Conservation (phyloP, 1,139 yeast genomes). For the Candida gigantensis region DNA sequence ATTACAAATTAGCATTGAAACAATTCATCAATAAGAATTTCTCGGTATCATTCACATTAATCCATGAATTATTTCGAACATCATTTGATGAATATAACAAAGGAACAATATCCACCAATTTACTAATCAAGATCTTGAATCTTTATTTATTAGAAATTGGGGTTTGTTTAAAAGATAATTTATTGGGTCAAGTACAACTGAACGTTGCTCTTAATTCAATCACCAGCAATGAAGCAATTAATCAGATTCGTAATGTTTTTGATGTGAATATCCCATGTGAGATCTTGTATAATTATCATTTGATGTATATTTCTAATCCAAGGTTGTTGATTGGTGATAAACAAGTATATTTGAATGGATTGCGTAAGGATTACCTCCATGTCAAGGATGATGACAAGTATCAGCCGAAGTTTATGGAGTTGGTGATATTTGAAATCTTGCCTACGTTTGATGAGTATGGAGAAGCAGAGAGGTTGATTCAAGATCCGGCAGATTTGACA, state of each 20-base stretch:
- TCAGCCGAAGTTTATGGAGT: constrained; percentile 28
- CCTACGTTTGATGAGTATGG: constrained; percentile 30
- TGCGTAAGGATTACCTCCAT: constrained; percentile 13
- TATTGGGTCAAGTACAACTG: constrained; percentile 16
- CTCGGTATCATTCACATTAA: constrained; percentile 32
- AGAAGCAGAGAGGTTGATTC: constrained; percentile 30
- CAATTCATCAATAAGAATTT: constrained; percentile 43
- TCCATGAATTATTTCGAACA: constrained; percentile 24
- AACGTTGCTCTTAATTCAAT: constrained; percentile 22
- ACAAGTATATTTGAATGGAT: constrained; percentile 20
- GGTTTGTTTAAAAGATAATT: constrained; percentile 22
- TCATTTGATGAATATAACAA: constrained; percentile 25
- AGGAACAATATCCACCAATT: constrained; percentile 28
- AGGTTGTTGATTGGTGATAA: constrained; percentile 14
- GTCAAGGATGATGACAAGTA: constrained; percentile 21
- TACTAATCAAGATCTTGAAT: constrained; percentile 35
- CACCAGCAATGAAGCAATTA: constrained; percentile 24
- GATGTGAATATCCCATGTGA: constrained; percentile 32
- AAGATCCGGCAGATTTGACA: constrained; percentile 19
- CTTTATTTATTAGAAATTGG: constrained; percentile 43
- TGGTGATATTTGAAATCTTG: constrained; percentile 38
- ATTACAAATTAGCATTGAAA: constrained; percentile 41
- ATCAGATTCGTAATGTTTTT: constrained; percentile 10
- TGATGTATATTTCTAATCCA: constrained; percentile 28
- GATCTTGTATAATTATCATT: constrained; percentile 34